Base-by-base conservation (phyloP, 805 yeast species). In the Hanseniaspora singularis region DNA sequence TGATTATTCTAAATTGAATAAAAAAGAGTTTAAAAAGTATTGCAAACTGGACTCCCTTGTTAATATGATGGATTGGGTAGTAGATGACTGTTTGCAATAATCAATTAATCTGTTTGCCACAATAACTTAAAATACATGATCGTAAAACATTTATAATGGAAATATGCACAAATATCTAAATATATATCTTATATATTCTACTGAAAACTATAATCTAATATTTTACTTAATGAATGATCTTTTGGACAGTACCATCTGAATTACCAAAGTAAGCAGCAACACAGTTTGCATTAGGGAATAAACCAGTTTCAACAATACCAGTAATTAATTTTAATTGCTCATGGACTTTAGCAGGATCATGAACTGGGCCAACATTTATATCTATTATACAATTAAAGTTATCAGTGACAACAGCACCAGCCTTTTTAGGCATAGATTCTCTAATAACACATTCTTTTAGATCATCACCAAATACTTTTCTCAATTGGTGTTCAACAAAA, bases 401-500 rank as follows among this genome's bases (percentile, higher is more conserved):
- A 63, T 92, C 98, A 26, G 98, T 89, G 53, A 92, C 81, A 19
- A 87, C 79, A 10, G 98, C 97, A 23, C 98, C 98, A 9, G 98
- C 98, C 66, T 92, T 92, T 24, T 94, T 88, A 41, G 79, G 67
- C 12, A 84, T 86, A 43, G 97, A 97, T 54, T 81, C 81, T 64
- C 99, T 77, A 18, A 86, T 77, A 2, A 63, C 67, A 44, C 68
- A 65, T 26, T 89, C 88, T 11, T 89, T 89, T 56, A 85, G 59
- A 26, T 19, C 39, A 7, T 63, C 61, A 28, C 57, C 53, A 46
- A 64, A 49, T 41, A 55, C 53, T 33, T 58, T 57, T 42, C 64
- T 58, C 57, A 92, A 70, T 52, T 86, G 86, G 14, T 66, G 65
- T 7, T 72, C 64, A 18, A 92, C 89, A 58, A 82, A 81, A 33